Evolutionary conservation across 495 filamentous ascomycete species (phyloP), one percentile per base, ranked within the genome.

Genomic region (Poronia punctata): DNA sequence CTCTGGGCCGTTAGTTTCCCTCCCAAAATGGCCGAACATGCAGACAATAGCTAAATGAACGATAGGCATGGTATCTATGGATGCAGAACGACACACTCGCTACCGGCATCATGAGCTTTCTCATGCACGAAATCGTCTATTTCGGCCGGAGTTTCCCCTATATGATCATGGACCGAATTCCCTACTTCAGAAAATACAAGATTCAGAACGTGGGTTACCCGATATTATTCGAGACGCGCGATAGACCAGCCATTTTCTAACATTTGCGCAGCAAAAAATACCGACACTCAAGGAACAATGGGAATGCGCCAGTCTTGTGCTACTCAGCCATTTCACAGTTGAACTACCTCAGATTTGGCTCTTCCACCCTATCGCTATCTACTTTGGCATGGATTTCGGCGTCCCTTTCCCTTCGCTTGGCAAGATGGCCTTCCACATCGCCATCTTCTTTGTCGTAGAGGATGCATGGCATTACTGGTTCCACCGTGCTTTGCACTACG

Each of bases 391-490:
- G 58, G 71, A 78, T 14, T 95, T 86, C 41, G 78, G 81, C 33
- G 83, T 96, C 33, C 92, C 93, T 6, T 98, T 98, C 72, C 92
- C 92, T 7, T 64, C 78, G 7, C 42, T 84, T 49, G 80, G 76
- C 59, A 93, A 78, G 40, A 98, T 98, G 74, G 84, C 83, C 35
- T 82, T 83, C 52, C 92, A 98, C 43, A 94, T 98, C 43, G 76
- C 82, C 25, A 70, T 96, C 55, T 95, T 98, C 74, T 98, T 98
- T 63, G 76, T 97, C 28, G 59, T 96, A 53, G 92, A 98, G 61
- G 92, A 98, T 64, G 74, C 93, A 35, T 98, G 93, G 93, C 92
- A 98, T 61, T 98, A 98, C 71, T 98, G 90, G 78, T 80, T 76
- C 35, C 92, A 98, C 67, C 88, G 92, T 47, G 83, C 83, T 18